Conservation (phyloP, 345 rosid genomes). For the Zanthoxylum bungeanum region DNA sequence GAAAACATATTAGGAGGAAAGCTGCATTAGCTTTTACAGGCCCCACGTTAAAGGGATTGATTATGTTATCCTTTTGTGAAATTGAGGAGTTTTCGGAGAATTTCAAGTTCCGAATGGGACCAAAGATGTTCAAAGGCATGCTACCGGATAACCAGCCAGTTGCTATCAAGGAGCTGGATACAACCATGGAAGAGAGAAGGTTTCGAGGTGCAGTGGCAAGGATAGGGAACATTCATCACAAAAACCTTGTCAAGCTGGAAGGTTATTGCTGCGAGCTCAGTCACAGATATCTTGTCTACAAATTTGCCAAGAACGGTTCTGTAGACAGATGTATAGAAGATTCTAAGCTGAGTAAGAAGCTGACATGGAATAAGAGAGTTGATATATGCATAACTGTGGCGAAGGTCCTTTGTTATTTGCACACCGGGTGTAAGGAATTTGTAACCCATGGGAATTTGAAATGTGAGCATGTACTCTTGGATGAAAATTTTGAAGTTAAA, state of each 20-base stretch:
- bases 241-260: constrained; percentile 60
- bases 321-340: constrained; percentile 51
- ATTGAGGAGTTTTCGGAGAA: constrained; percentile 52
- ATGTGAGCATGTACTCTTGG: constrained; percentile 61
- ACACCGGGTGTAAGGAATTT: constrained; percentile 72
- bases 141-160: constrained; percentile 49
- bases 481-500: constrained; percentile 62
- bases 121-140: constrained; percentile 54
- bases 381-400: constrained; percentile 60
- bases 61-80: constrained; percentile 55
- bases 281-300: constrained; percentile 62
- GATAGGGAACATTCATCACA: constrained; percentile 79
- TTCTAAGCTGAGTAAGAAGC: constrained; percentile 44
- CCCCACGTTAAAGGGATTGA: constrained; percentile 52
- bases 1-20: constrained; percentile 37
- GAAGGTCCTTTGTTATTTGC: constrained; percentile 66
- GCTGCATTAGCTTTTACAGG: constrained; percentile 35
- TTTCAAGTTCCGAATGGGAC: constrained; percentile 59
- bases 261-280: constrained; percentile 69
- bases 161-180: constrained; percentile 53
- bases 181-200: constrained; percentile 50
- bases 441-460: constrained; percentile 73
- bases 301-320: constrained; percentile 57
- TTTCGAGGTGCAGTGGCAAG: constrained; percentile 61
- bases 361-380: constrained; percentile 69